Evolutionary conservation across 352 stramenopile genomes (phyloP).

Genomic region (Phytophthora citrophthora): DNA sequence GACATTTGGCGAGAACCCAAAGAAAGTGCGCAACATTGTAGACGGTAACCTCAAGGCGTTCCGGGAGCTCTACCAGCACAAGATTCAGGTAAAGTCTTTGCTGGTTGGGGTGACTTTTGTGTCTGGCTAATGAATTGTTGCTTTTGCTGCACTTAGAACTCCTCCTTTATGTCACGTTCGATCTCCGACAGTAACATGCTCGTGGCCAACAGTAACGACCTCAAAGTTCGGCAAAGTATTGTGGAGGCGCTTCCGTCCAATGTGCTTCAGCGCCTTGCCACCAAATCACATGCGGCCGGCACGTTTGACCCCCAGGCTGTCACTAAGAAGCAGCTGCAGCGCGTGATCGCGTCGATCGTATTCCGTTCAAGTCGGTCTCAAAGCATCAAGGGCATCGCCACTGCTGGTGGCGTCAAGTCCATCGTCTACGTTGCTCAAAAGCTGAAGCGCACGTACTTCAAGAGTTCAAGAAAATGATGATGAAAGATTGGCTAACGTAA

Average conservation of each 20-base stretch:
- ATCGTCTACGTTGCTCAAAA: conserved; percentile 86
- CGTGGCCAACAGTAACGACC: conserved; percentile 53
- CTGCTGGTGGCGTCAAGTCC: conserved; percentile 80
- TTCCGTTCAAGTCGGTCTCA: conserved; percentile 87
- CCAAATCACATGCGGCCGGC: conserved; percentile 35
- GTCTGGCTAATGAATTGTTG: conserved; percentile 5
- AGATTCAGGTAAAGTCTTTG: conserved; percentile 63
- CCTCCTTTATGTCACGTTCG: conserved; percentile 65
- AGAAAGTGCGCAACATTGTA: conserved; percentile 93
- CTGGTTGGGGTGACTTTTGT: not conserved
- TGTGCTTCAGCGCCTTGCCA: conserved; percentile 43
- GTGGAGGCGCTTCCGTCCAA: conserved; percentile 62
- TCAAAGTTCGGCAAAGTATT: conserved; percentile 45
- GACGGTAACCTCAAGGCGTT: conserved; percentile 84
- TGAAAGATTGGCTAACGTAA: conserved; percentile 1
- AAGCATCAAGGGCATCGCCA: conserved; percentile 90
- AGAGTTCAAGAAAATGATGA: conserved; percentile 24
- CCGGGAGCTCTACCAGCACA: conserved; percentile 70
- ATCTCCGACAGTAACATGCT: conserved; percentile 49
- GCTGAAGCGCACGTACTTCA: conserved; percentile 87
- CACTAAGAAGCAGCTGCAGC: conserved; percentile 75
- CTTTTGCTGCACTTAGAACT: conserved; percentile 44
- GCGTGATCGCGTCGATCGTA: conserved; percentile 70
- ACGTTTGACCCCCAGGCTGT: conserved; percentile 32
- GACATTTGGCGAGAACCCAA: conserved; percentile 91